Base-by-base conservation (phyloP, 768 basidiomycete genomes). In the Pluteus cervinus region DNA sequence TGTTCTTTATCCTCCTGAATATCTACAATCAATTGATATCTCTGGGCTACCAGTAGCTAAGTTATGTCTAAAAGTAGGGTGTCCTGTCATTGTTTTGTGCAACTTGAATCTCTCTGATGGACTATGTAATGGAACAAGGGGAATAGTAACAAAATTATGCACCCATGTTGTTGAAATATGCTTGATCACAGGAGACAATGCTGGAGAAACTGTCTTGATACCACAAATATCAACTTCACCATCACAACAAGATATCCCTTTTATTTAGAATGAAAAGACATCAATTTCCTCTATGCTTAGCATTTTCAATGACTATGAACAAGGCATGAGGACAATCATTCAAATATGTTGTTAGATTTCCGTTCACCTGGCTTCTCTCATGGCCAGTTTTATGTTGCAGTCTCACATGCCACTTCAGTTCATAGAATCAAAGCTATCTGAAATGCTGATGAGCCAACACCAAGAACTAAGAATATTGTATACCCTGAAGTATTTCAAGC, bases 1-100 rank as follows among this genome's bases (percentile, higher is more conserved):
- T n/a, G n/a, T n/a, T n/a, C n/a, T n/a, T n/a, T n/a, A n/a, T n/a
- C n/a, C n/a, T n/a, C n/a, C n/a, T n/a, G n/a, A n/a, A n/a, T n/a
- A n/a, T n/a, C n/a, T n/a, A n/a, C n/a, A n/a, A n/a, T n/a, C n/a
- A n/a, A n/a, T 69, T 15, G 55, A 51, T 23, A 26, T 48, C 10
- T 48, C 54, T 20, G 55, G 61, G 7, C 44, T 70, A 4, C 66
- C 65, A 5, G 51, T 55, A 2, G 51, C 49, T 1, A 48, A 56
- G 15, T 40, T 67, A 2, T 33, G 37, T 7, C 17, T 59, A 9
- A 59, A 59, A 24, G 20, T 53, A 9, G 56, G 55, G 2, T 55
- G 52, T 35, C 61, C 63, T 12, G 16, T 70, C 5, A 68, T 70
- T 22, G 37, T 69, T 3, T 54, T 69, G 2, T 45, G 64, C 1